phyloP scores from a whole-genome alignment of 192 early-diverging fungal genomes.

The Nowakowskiella sp. region DNA sequence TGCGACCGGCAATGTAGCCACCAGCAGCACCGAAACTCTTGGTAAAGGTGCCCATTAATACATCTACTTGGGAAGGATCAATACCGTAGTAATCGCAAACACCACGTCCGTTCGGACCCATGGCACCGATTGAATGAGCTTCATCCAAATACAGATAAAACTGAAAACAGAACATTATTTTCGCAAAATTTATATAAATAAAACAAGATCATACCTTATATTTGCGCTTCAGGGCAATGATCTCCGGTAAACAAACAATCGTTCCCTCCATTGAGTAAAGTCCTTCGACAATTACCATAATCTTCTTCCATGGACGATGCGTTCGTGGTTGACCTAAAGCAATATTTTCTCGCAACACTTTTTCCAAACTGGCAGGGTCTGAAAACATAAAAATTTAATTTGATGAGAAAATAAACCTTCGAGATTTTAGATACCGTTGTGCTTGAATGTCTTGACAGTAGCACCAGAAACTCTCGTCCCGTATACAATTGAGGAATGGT shows the following conservation, averaged over 20 bases:
- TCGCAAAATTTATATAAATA: not conserved
- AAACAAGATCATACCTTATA: conserved; percentile 57
- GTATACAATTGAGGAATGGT: conserved; percentile 90
- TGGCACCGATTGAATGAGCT: conserved; percentile 91
- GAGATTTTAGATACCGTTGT: conserved; percentile 50
- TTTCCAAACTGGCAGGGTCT: conserved; percentile 68
- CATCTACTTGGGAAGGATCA: conserved; percentile 81
- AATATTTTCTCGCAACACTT: conserved; percentile 75
- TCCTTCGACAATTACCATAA: conserved; percentile 91
- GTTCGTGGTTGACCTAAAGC: conserved; percentile 94
- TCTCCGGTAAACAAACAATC: conserved; percentile 78
- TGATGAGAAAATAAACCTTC: not conserved
- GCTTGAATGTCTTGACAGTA: conserved; percentile 84
- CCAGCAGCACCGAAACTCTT: conserved; percentile 97
- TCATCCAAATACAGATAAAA: conserved; percentile 96
- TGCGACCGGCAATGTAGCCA: conserved; percentile 80
- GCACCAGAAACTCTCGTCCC: conserved; percentile 89
- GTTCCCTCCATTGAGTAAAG: conserved; percentile 98
- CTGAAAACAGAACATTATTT: conserved; percentile 26
- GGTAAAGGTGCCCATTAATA: conserved; percentile 96
- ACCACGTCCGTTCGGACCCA: conserved; percentile 89
- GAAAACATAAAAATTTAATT: not conserved
- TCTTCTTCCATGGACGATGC: conserved; percentile 98
- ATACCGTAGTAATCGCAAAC: conserved; percentile 94
- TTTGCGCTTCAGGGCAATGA: conserved; percentile 78